Conservation (phyloP, 345 rosid genomes). For the Arabis alpina region DNA sequence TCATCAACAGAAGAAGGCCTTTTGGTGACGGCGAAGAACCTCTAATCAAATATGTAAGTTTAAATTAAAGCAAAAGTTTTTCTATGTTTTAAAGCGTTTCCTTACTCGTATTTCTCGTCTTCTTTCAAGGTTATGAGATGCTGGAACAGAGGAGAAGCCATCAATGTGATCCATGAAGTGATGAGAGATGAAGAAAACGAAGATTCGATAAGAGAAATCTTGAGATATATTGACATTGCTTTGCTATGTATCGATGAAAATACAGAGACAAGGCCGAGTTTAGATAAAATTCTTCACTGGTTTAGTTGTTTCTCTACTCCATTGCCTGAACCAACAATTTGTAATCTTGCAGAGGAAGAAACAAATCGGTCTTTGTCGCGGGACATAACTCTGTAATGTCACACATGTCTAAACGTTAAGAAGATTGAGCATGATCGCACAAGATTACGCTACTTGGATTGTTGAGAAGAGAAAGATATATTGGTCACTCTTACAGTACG, state of each 20-base stretch:
- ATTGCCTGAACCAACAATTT: slow-evolving; percentile 24
- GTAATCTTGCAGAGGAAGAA: slow-evolving; percentile 20
- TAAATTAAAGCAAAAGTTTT: background rate
- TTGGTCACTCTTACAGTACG: no score
- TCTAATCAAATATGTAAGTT: slow-evolving; percentile 26
- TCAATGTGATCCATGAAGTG: slow-evolving; percentile 25
- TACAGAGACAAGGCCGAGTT: slow-evolving; percentile 30
- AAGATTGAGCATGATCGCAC: background rate
- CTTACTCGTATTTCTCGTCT: background rate
- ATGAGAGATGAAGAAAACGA: slow-evolving; percentile 22
- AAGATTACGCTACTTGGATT: background rate
- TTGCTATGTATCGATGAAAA: slow-evolving; percentile 25
- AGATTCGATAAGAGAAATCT: slow-evolving; percentile 22
- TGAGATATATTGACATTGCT: slow-evolving; percentile 40
- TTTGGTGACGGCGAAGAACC: background rate
- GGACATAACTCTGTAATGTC: slow-evolving; percentile 20
- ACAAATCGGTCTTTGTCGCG: background rate
- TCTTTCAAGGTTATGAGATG: slow-evolving; percentile 2
- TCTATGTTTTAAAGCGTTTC: background rate
- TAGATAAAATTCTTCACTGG: slow-evolving; percentile 36
- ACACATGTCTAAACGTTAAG: slow-evolving; percentile 11
- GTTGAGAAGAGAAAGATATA: no score
- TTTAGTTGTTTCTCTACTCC: slow-evolving; percentile 30
- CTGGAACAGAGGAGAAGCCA: slow-evolving; percentile 33
- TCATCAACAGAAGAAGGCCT: slow-evolving; percentile 22